Base-by-base conservation (phyloP, 2,329 filamentous ascomycete genomes). In the Aspergillus latus region DNA sequence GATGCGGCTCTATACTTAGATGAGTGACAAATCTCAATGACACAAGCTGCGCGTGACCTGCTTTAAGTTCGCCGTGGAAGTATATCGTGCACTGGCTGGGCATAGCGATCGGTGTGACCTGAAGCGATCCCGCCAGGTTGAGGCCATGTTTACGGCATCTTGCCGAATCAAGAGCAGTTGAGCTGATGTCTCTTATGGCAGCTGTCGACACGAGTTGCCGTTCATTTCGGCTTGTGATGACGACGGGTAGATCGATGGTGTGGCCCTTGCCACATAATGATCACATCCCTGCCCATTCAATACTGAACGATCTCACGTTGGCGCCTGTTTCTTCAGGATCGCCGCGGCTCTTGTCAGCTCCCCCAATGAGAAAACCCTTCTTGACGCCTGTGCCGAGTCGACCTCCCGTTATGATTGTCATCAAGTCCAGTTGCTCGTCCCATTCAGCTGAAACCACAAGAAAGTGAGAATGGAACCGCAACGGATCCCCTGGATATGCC, bases 261-360 rank as follows among this genome's bases (percentile, higher is more conserved):
- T 26, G 16, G 28, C n/a, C 4, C 6, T 13, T 15, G 32, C 26
- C 11, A 5, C 8, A 29, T 2, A 15, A 1, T 10, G 11, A 56
- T 83, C 82, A 97, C 87, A 97, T 94, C 30, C 89, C 92, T 52
- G 90, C 92, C 93, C 92, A 97, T 76, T 97, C 92, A 52, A 97
- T 83, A 64, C 89, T 92, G 68, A 96, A 96, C 0, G 88, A 84
- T 62, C 89, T 82, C 21, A 93, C 74, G 32, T 60, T 68, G 52
- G 55, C 65, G 53, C 50, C 72, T 60, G 26, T 68, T 60, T 68
- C 79, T 13, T 70, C 64, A 9, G 45, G 15, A 37, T 69, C 71
- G 34, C 77, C 72, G 39, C 67, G 69, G 1, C 70, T 66, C 7
- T 71, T 46, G 52, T 82, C 76, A 64, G 83, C 80, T 0, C 90